Base-by-base conservation (phyloP, 129 eudicot genomes). In the Arctium lappa region DNA sequence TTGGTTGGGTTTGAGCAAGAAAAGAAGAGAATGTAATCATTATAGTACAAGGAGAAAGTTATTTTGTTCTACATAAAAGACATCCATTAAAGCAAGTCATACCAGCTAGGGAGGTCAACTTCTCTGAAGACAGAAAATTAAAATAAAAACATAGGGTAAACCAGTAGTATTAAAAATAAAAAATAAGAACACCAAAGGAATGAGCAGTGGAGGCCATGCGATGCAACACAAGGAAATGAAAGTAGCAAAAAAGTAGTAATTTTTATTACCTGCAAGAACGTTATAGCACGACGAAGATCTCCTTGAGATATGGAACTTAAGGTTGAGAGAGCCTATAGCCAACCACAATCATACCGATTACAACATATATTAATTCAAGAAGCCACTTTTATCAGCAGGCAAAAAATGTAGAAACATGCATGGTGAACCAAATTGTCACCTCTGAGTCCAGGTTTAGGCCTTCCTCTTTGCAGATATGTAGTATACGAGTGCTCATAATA, bases 291-390 rank as follows among this genome's bases (percentile, higher is more conserved):
- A 29, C 98, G 98, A 85, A 95, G 92, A 89, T 95, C 97, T 38
- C 98, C 98, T 90, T 93, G 99, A 60, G 99, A 93, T 80, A 95
- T 95, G 65, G 95, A 89, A 89, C 98, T 95, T 86, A 95, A 88
- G 83, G 98, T 93, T 36, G 98, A 81, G 72, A 95, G 89, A 79
- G 98, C 99, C 98, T 95, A 77, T 76, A 86, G n/a, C 3, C 36
- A 83, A 82, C 69, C 38, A 5, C 8, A 60, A 39, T 0, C 29
- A 74, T 30, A 60, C 66, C 74, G 74, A 33, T 73, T 60, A 39
- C 42, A 70, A 22, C 78, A 78, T n/a, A 16, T 11, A 32, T 5
- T 77, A n/a, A 13, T 33, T 77, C 37, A 42, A 62, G 38, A 81
- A 30, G 3, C 16, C 6, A 76, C 0, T 7, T 78, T 84, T 11